Evolutionary conservation across 768 basidiomycete species (phyloP).

Genomic region (Xanthoconium stramineum): DNA sequence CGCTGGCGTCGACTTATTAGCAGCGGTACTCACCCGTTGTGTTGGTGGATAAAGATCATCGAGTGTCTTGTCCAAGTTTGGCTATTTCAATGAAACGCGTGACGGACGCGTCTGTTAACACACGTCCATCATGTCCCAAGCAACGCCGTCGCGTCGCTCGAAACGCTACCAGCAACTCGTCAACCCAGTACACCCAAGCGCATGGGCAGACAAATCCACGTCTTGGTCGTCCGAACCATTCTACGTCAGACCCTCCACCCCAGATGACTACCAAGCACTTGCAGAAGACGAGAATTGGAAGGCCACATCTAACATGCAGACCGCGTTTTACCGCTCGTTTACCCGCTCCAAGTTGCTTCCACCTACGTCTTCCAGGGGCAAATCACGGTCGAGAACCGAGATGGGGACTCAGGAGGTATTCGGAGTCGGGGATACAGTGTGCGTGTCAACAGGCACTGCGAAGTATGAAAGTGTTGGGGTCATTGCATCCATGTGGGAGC

Average conservation of each 20-base stretch:
- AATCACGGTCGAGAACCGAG: conserved; percentile 9
- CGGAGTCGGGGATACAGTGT: conserved; percentile 63
- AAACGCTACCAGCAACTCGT: conserved; percentile 36
- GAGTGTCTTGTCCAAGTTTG: conserved; percentile 1
- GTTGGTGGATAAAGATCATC: conserved; percentile 2
- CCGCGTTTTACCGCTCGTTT: conserved; percentile 31
- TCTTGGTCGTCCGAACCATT: conserved; percentile 28
- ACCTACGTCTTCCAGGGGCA: conserved; percentile 18
- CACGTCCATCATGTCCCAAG: conserved; percentile 16
- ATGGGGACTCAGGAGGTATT: conserved; percentile 34
- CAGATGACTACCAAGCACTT: conserved; percentile 27
- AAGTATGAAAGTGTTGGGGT: conserved; percentile 62
- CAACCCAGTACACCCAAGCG: conserved; percentile 23
- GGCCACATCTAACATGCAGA: conserved; percentile 16
- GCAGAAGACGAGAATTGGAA: conserved; percentile 28
- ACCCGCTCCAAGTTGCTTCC: conserved; percentile 15
- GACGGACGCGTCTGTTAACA: conserved; percentile 20
- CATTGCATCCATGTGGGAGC: conserved; percentile 68
- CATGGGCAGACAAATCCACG: conserved; percentile 26
- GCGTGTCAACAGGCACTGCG: conserved; percentile 46
- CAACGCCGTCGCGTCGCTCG: conserved; percentile 36
- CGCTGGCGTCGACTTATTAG: neutral
- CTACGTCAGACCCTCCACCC: conserved; percentile 18
- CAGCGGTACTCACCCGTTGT: conserved; percentile 12
- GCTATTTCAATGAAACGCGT: conserved; percentile 14